phyloP scores from a whole-genome alignment of 129 eudicot genomes.

The Artemisia argyi region DNA sequence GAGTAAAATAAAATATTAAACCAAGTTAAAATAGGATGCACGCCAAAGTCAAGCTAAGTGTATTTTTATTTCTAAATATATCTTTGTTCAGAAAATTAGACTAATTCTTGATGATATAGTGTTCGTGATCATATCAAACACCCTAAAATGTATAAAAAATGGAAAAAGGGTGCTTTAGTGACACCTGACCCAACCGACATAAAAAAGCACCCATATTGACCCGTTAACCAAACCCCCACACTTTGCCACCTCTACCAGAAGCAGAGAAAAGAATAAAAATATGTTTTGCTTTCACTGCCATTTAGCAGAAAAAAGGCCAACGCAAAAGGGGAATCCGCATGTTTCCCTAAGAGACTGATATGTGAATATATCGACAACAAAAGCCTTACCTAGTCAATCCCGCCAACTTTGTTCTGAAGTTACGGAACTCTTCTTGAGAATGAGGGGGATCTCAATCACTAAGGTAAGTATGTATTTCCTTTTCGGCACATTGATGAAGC shows the following conservation, averaged over 20 bases:
- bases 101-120: not conserved
- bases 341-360: not conserved
- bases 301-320: not conserved
- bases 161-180: not conserved
- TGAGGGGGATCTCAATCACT: not conserved
- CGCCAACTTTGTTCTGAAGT: constrained; percentile 66
- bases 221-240: not conserved
- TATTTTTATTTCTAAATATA: too few relatives aligned
- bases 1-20: too few relatives aligned
- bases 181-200: not conserved
- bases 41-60: not conserved
- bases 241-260: constrained; percentile 9
- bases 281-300: not conserved
- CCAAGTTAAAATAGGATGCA: too few relatives aligned
- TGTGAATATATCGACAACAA: too few relatives aligned
- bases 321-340: not conserved
- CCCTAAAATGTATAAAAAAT: not conserved
- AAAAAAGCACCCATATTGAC: not conserved
- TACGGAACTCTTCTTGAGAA: constrained; percentile 36
- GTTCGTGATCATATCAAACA: not conserved
- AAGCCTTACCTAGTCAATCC: constrained; percentile 52
- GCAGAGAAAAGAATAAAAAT: not conserved
- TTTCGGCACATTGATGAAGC: constrained; percentile 87
- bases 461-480: constrained; percentile 47
- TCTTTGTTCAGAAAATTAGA: not conserved